A percentile compares a stretch with the other conserved stretches of the same genome.
Conservation (phyloP, 2,329 filamentous ascomycete species). For the Verticillium isaacii region DNA sequence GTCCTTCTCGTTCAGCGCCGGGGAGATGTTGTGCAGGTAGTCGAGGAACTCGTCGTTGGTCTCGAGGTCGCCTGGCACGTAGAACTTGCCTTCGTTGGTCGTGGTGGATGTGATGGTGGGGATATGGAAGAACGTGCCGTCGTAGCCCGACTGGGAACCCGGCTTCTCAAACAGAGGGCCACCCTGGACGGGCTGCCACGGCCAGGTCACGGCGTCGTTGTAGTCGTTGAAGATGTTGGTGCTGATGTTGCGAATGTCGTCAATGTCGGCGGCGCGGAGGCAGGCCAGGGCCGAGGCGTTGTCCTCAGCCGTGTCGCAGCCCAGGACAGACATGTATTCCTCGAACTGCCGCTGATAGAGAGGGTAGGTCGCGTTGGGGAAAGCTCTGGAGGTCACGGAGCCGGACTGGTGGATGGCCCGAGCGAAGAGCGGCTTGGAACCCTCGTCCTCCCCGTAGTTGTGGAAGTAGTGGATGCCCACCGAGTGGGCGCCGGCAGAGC, state of each 20-base stretch:
- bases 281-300: slow-evolving; percentile 30
- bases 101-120: slow-evolving; percentile 30
- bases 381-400: slow-evolving; percentile 29
- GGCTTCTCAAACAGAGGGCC: slow-evolving; percentile 40
- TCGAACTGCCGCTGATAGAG: slow-evolving; percentile 26
- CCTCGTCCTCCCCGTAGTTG: slow-evolving; percentile 25
- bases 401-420: slow-evolving; percentile 30
- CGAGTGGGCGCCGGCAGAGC: slow-evolving; percentile 44
- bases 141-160: slow-evolving; percentile 33
- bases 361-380: slow-evolving; percentile 27
- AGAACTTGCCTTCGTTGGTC: slow-evolving; percentile 30
- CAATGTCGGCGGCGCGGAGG: slow-evolving; percentile 28
- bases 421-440: slow-evolving; percentile 23
- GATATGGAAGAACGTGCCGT: slow-evolving; percentile 29
- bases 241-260: slow-evolving; percentile 30
- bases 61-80: slow-evolving; percentile 24
- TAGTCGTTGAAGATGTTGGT: slow-evolving; percentile 30
- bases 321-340: slow-evolving; percentile 21
- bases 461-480: slow-evolving; percentile 33
- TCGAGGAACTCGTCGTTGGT: slow-evolving; percentile 29
- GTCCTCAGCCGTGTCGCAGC: slow-evolving; percentile 18
- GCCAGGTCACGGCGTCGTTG: slow-evolving; percentile 37
- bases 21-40: slow-evolving; percentile 28
- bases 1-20: slow-evolving; percentile 22
- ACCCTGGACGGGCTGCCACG: slow-evolving; percentile 41